phyloP scores from a whole-genome alignment of 2,329 filamentous ascomycete species.

The Thermoascus crustaceus region DNA sequence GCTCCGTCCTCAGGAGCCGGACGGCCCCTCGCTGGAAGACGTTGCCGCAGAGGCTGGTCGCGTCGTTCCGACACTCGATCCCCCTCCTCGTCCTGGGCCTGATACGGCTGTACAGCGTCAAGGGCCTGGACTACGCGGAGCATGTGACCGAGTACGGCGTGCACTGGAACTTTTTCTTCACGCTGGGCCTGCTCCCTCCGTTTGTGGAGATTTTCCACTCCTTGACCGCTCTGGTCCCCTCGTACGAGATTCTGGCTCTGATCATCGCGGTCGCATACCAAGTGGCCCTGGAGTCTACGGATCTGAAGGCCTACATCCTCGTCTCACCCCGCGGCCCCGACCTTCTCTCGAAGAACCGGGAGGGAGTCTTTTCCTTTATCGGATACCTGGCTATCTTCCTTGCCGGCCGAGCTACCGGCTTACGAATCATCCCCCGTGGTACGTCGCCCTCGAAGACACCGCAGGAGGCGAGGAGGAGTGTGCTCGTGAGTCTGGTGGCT shows the following conservation, averaged over 20 bases:
- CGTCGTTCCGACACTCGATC: constrained; percentile 69
- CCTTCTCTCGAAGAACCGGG: constrained; percentile 80
- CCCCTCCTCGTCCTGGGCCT: constrained; percentile 74
- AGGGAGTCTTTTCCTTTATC: constrained; percentile 89
- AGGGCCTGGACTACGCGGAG: constrained; percentile 89
- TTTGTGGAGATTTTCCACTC: constrained; percentile 80
- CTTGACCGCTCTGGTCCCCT: constrained; percentile 60
- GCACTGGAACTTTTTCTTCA: constrained; percentile 99
- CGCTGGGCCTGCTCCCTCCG: constrained; percentile 76
- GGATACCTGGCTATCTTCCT: constrained; percentile 95
- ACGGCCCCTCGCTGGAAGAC: constrained; percentile 38
- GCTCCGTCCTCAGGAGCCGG: constrained; percentile 65
- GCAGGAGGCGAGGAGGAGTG: constrained; percentile 42
- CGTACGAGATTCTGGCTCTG: constrained; percentile 67
- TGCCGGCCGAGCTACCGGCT: constrained; percentile 74
- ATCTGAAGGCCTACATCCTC: constrained; percentile 74
- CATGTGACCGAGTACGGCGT: constrained; percentile 97
- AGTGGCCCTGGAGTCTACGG: constrained; percentile 63
- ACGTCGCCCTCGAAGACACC: constrained; percentile 36
- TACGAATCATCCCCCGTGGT: constrained; percentile 64
- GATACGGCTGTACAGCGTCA: constrained; percentile 77
- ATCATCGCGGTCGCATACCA: constrained; percentile 65
- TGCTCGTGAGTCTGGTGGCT: constrained; percentile 55
- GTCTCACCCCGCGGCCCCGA: constrained; percentile 65
- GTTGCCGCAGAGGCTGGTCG: constrained; percentile 51